Base-by-base conservation (phyloP, 2,329 filamentous ascomycete genomes). In the Bipolaris gigantea region DNA sequence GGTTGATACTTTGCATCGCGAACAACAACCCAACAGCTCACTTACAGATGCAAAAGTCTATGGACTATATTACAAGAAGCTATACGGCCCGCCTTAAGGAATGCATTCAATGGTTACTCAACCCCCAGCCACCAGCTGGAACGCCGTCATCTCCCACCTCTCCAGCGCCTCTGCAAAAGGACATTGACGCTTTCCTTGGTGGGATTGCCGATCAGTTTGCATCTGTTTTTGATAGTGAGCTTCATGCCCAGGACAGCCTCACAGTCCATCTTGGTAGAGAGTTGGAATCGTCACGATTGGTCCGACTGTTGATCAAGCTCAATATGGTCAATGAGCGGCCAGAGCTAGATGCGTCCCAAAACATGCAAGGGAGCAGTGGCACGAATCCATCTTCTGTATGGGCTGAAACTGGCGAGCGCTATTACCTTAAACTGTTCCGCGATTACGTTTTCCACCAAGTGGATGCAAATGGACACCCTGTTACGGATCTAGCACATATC, bases 381-480 rank as follows among this genome's bases (percentile, higher is more conserved):
- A 49, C 72, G 4, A 64, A 64, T 10, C 65, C 72, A 10, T 66
- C 71, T 1, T 61, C 67, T 0, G 81, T 84, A 44, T 99, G 94
- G 93, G 90, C 91, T 4, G 93, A 97, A 73, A 94, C 89, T 43
- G 93, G 93, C 23, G 91, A 96, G 66, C 85, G 92, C 25, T 97
- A 96, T 73, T 89, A 90, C 71, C 81, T 99, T 60, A 97, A 96
- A 76, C 83, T 99, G 8, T 97, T 97, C 80, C 85, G 94, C 45
- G 94, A 99, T 75, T 97, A 95, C 66, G 90, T 97, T 36, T 99
- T 97, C 76, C 94, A 99, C 73, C 92, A 96, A 69, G 92, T 97
- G 11, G 92, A 97, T 71, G 83, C 85, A 27, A 86, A 90, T 53
- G 92, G 91, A 13, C 88, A 89, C 48, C 89, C 94, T 0, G 88